Percentiles rank a stretch among this genome's conserved stretches.
Evolutionary conservation across 140 eudicot genomes (phyloP).

Genomic region (Ambrosia hybrid): DNA sequence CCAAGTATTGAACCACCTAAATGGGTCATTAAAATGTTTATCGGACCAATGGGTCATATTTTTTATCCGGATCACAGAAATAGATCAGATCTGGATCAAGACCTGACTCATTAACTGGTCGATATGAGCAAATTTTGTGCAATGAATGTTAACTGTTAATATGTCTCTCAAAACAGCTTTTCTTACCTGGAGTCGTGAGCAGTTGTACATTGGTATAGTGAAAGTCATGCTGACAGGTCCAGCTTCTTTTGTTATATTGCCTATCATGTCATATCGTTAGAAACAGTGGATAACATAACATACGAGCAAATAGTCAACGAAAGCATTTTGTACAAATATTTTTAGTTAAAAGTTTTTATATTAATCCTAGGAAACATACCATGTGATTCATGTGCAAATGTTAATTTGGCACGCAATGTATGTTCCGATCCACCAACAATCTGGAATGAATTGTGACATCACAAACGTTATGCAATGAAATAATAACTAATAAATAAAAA

Average conservation of each 20-base stretch:
- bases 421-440: slow-evolving; percentile 97
- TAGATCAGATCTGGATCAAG: neutral
- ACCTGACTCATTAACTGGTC: neutral
- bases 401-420: slow-evolving; percentile 89
- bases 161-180: neutral
- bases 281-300: slow-evolving; percentile 1
- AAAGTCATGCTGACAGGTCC: slow-evolving; percentile 98
- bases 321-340: neutral
- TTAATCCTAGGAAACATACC: slow-evolving; percentile 41
- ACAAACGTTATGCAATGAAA: slow-evolving; percentile 25
- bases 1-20: neutral
- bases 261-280: slow-evolving; percentile 36
- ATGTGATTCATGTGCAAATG: slow-evolving; percentile 88
- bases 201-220: slow-evolving; percentile 94
- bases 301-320: neutral
- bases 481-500: neutral
- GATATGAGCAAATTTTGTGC: neutral
- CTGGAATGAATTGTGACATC: slow-evolving; percentile 40
- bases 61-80: neutral
- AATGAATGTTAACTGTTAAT: neutral
- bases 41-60: neutral
- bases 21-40: neutral
- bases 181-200: slow-evolving; percentile 87
- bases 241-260: slow-evolving; percentile 92
- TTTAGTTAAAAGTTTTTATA: neutral